Evolutionary conservation across 306 rosid species (phyloP).

Genomic region (Macrotyloma uniflorum): DNA sequence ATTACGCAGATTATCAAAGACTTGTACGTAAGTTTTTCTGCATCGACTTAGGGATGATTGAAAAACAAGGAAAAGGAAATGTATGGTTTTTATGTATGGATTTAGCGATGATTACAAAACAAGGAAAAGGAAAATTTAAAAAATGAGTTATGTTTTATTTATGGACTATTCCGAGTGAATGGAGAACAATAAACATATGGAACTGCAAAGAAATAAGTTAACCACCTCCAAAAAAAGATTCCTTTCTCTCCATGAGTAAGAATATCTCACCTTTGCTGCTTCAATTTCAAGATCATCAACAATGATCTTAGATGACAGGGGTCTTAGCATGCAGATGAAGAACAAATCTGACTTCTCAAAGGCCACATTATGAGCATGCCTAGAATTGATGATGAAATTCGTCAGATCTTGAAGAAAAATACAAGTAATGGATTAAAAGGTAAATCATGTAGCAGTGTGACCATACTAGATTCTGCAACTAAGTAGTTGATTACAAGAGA

Average conservation of each 20-base stretch:
- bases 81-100: neutral
- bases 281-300: conserved; percentile 82
- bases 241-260: neutral
- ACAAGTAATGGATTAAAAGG: neutral
- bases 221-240: neutral
- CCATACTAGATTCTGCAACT: neutral
- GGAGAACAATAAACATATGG: neutral
- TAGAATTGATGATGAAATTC: conserved; percentile 36
- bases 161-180: neutral
- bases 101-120: neutral
- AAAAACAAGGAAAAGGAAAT: neutral
- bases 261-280: conserved; percentile 80
- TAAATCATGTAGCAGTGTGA: neutral
- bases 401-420: conserved; percentile 24
- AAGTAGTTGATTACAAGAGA: neutral
- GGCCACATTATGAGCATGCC: conserved; percentile 92
- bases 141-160: neutral
- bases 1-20: too few species aligned
- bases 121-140: neutral
- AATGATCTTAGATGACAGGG: conserved; percentile 64
- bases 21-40: too few species aligned
- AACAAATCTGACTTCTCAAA: conserved; percentile 92
- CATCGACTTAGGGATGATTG: neutral
- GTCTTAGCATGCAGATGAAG: conserved; percentile 92
- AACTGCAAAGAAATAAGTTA: neutral